A percentile compares a stretch with the other conserved stretches of the same genome.
These are phyloP conservation scores for Phytophthora quininea DNA, from an alignment of 352 stramenopile genomes.

Conservation along the genomic window DNA sequence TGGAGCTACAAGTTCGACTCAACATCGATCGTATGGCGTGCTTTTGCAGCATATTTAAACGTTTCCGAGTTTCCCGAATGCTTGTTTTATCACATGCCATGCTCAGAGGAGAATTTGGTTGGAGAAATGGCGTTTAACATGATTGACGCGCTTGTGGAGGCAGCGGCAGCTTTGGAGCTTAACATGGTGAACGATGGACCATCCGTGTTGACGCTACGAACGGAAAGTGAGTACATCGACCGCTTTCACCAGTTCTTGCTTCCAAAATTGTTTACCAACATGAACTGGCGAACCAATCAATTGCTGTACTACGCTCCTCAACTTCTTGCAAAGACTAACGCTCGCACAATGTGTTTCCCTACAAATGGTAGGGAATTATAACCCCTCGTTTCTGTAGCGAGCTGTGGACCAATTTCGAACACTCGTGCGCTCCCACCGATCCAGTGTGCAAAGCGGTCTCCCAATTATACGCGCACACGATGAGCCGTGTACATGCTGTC, in stretches of 20 bases:
- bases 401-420: conserved; percentile 31
- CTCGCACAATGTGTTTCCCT: conserved; percentile 28
- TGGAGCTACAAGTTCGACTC: conserved; percentile 54
- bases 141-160: conserved; percentile 34
- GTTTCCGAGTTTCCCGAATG: conserved; percentile 28
- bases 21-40: conserved; percentile 35
- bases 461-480: conserved; percentile 20
- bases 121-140: conserved; percentile 33
- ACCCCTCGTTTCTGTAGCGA: conserved; percentile 27
- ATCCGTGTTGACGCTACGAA: conserved; percentile 19
- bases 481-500: conserved; percentile 8
- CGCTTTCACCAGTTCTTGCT: conserved; percentile 50
- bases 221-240: conserved; percentile 38
- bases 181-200: neutral
- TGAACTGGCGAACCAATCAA: conserved; percentile 40
- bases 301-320: conserved; percentile 34
- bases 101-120: conserved; percentile 5
- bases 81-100: conserved; percentile 23
- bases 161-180: neutral
- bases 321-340: neutral
- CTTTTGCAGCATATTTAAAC: conserved; percentile 28
- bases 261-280: conserved; percentile 33
- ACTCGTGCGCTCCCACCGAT: conserved; percentile 18
- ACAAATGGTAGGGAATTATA: neutral
- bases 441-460: conserved; percentile 1